These are phyloP conservation scores for Paramecium bursaria DNA, from an alignment of 73 alveolate genomes.

Conservation along the genomic window DNA sequence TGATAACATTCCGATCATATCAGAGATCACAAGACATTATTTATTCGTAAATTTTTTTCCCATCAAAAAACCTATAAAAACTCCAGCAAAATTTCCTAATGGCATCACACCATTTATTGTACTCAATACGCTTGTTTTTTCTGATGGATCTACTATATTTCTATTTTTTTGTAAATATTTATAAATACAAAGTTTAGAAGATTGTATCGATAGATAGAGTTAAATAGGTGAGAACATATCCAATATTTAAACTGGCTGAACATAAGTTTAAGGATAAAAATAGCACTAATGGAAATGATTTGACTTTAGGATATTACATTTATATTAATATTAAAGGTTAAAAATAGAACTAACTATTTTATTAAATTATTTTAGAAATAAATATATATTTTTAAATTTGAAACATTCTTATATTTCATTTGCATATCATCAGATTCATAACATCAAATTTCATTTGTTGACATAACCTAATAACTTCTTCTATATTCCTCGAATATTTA, in stretches of 20 bases:
- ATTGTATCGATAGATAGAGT: slow-evolving; percentile 27
- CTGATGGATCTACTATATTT: not conserved
- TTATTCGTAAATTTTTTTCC: slow-evolving; percentile 27
- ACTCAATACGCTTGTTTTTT: not conserved
- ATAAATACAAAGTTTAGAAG: not conserved
- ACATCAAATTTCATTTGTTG: too few species aligned
- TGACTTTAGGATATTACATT: too few species aligned
- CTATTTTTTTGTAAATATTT: not conserved
- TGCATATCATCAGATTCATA: too few species aligned
- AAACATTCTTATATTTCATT: too few species aligned
- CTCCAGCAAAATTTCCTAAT: slow-evolving; percentile 19
- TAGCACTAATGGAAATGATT: too few species aligned
- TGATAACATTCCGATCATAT: not conserved
- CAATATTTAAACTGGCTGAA: slow-evolving; percentile 25
- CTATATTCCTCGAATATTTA: slow-evolving; percentile 16
- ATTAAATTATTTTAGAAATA: too few species aligned
- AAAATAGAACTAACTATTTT: too few species aligned
- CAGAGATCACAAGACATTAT: slow-evolving; percentile 13
- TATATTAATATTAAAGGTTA: too few species aligned
- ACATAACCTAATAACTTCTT: not conserved
- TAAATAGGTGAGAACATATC: slow-evolving; percentile 45
- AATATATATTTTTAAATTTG: too few species aligned
- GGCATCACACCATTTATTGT: slow-evolving; percentile 20
- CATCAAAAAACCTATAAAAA: slow-evolving; percentile 19
- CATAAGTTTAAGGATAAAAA: too few species aligned